A percentile compares a stretch with the other conserved stretches of the same genome.
Conservation (phyloP, 2,329 filamentous ascomycete species). For the Verticillium zaregamsianum region DNA sequence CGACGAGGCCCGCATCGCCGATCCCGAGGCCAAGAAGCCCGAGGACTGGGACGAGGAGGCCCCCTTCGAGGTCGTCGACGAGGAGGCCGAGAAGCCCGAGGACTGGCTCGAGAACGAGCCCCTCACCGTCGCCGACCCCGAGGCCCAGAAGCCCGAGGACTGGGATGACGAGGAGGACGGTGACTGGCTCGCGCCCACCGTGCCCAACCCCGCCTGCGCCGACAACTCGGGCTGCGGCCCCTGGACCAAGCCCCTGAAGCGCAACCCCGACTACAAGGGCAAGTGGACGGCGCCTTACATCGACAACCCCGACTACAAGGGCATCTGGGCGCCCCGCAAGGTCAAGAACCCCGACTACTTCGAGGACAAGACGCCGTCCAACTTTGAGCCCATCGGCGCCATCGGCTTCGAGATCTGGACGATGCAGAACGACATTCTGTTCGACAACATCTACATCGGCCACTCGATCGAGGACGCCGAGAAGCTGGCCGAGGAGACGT, state of each 20-base stretch:
- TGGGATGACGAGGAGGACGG: constrained; percentile 99
- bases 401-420: constrained; percentile 99
- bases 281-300: constrained; percentile 92
- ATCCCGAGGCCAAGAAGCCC: constrained; percentile 92
- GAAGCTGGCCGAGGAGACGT: constrained; percentile 85
- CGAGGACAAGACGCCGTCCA: constrained; percentile 93
- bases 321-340: constrained; percentile 88
- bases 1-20: constrained; percentile 84
- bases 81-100: constrained; percentile 84
- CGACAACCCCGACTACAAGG: constrained; percentile 98
- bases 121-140: constrained; percentile 78
- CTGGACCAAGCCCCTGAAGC: constrained; percentile 88
- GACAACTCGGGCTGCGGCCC: constrained; percentile 91
- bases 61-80: constrained; percentile 91
- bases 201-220: constrained; percentile 93
- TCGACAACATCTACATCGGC: constrained; percentile 99
- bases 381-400: constrained; percentile 96
- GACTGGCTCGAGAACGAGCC: constrained; percentile 96
- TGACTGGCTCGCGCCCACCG: constrained; percentile 87
- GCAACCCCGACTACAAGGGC: constrained; percentile 98
- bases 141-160: constrained; percentile 95
- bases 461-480: constrained; percentile 92
- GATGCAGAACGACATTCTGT: constrained; percentile 98
- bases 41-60: constrained; percentile 99
- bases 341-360: constrained; percentile 95